Percentiles rank a stretch among this genome's conserved stretches.
These are phyloP conservation scores for Phlebopus sp. DNA, from an alignment of 1,284 basidiomycete species.

Conservation along the genomic window DNA sequence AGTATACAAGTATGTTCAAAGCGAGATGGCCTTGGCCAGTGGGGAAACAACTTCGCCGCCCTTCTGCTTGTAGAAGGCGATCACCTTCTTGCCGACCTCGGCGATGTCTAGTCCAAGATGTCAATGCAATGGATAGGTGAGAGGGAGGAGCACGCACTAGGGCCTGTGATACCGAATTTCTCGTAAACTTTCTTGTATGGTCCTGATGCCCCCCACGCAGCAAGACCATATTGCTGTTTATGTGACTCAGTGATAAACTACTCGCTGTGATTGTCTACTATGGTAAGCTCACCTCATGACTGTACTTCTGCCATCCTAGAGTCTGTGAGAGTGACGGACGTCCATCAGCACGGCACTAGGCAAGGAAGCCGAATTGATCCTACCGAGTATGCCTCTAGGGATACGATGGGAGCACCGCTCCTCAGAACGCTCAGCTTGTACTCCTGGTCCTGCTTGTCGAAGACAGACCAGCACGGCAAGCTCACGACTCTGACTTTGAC, in stretches of 20 bases:
- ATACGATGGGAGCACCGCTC: slow-evolving; percentile 86
- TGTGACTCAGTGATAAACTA: slow-evolving; percentile 11
- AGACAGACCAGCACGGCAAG: slow-evolving; percentile 88
- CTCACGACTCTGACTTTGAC: slow-evolving; percentile 84
- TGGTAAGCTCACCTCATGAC: slow-evolving; percentile 60
- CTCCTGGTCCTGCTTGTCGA: slow-evolving; percentile 79
- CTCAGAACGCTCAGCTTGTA: slow-evolving; percentile 86
- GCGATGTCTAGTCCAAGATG: slow-evolving; percentile 61
- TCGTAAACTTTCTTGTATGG: slow-evolving; percentile 89
- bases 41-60: slow-evolving; percentile 76
- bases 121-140: slow-evolving; percentile 5
- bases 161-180: slow-evolving; percentile 84
- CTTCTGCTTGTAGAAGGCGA: slow-evolving; percentile 84
- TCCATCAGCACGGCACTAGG: not conserved
- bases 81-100: slow-evolving; percentile 78
- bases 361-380: slow-evolving; percentile 17
- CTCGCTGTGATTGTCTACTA: not conserved
- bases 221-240: slow-evolving; percentile 69
- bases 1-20: not conserved
- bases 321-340: slow-evolving; percentile 44
- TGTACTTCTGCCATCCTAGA: slow-evolving; percentile 82
- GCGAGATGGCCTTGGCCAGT: slow-evolving; percentile 67
- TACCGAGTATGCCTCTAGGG: slow-evolving; percentile 81
- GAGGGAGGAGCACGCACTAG: slow-evolving; percentile 46
- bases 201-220: slow-evolving; percentile 84